Conservation (phyloP, 495 filamentous ascomycete species). For the Thermochaetoides thermophila region DNA sequence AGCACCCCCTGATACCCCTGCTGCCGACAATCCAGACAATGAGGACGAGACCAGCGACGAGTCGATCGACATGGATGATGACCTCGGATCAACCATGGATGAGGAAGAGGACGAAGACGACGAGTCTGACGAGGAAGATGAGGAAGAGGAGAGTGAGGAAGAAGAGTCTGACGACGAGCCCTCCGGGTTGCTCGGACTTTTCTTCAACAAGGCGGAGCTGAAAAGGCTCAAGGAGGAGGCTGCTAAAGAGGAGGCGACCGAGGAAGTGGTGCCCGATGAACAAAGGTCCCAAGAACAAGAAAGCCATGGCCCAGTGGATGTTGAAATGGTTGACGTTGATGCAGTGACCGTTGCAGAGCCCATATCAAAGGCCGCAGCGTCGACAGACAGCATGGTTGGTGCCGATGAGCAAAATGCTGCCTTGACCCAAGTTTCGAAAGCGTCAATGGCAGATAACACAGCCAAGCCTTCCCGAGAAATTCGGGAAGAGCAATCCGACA, state of each 20-base stretch:
- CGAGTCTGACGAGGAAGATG: slow-evolving; percentile 33
- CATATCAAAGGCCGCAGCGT: slow-evolving; percentile 7
- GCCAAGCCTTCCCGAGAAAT: too few relatives aligned
- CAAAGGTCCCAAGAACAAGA: too few relatives aligned
- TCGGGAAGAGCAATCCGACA: too few relatives aligned
- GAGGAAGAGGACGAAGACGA: slow-evolving; percentile 25
- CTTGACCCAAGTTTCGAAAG: too few relatives aligned
- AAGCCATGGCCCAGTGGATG: too few relatives aligned
- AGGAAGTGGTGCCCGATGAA: too few relatives aligned
- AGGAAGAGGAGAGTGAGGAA: slow-evolving; percentile 38
- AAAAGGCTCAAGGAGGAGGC: slow-evolving; percentile 25
- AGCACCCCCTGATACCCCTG: slow-evolving; percentile 2
- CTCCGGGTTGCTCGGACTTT: slow-evolving; percentile 53
- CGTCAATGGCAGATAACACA: too few relatives aligned
- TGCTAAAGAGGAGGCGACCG: slow-evolving; percentile 1
- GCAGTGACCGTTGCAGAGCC: slow-evolving; percentile 9
- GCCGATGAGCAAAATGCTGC: too few relatives aligned
- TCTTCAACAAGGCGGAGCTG: slow-evolving; percentile 34
- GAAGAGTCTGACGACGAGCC: too few relatives aligned
- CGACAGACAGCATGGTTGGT: too few relatives aligned
- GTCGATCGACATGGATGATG: slow-evolving; percentile 81
- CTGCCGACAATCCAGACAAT: slow-evolving; percentile 18
- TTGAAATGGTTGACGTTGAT: slow-evolving; percentile 23
- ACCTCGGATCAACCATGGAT: slow-evolving; percentile 56
- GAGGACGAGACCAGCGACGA: slow-evolving; percentile 60